Percentiles rank a stretch among this genome's conserved stretches.
Conservation (phyloP, 2,329 filamentous ascomycete genomes). For the Calonectria naviculata region DNA sequence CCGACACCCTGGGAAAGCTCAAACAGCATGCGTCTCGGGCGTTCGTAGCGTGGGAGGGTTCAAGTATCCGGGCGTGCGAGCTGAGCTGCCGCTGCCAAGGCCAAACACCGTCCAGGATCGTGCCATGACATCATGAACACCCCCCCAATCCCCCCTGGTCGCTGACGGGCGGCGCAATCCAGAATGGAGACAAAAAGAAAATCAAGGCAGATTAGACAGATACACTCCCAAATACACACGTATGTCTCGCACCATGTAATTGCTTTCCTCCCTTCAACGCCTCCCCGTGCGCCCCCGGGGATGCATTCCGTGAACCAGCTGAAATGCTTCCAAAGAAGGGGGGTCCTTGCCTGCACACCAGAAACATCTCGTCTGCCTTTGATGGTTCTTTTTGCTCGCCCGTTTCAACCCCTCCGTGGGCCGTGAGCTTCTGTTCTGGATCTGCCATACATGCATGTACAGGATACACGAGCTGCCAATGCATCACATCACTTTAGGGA, state of each 20-base stretch:
- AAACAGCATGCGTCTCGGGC: neutral
- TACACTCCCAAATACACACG: neutral
- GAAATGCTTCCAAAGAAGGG: neutral
- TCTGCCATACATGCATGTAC: neutral
- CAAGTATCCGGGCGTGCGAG: neutral
- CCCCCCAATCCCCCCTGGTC: no score
- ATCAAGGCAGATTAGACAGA: neutral
- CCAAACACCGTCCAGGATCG: neutral
- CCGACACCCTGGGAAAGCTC: neutral
- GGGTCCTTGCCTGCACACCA: neutral
- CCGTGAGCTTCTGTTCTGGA: neutral
- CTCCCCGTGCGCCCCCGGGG: neutral
- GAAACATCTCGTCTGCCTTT: neutral
- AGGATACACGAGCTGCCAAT: neutral
- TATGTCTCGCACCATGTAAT: neutral
- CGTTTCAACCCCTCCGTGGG: neutral
- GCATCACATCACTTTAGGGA: neutral
- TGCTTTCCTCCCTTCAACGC: neutral
- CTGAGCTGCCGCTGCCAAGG: neutral
- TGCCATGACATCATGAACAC: slow-evolving; percentile 21
- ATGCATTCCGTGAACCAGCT: slow-evolving; percentile 1
- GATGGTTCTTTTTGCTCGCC: neutral
- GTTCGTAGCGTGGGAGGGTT: neutral
- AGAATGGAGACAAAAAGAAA: neutral
- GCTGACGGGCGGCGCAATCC: no score